A percentile compares a stretch with the other conserved stretches of the same genome.
These are phyloP conservation scores for Daldinia vernicosa DNA, from an alignment of 495 filamentous ascomycete species.

Conservation along the genomic window DNA sequence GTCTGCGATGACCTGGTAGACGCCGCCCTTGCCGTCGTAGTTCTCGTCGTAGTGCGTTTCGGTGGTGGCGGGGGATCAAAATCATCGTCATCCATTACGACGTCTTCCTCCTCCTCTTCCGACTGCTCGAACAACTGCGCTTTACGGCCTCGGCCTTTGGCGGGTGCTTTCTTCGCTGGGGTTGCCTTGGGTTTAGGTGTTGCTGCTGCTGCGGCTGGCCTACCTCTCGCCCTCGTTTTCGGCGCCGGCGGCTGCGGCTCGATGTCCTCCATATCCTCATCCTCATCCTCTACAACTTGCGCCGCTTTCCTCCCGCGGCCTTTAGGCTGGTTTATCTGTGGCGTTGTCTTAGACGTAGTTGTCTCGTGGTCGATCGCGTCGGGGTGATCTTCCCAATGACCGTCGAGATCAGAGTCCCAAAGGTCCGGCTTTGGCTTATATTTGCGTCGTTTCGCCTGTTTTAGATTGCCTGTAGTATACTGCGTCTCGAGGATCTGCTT, in stretches of 20 bases:
- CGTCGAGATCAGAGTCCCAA: slow-evolving; percentile 90
- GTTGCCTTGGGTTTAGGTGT: slow-evolving; percentile 53
- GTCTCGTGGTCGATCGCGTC: slow-evolving; percentile 66
- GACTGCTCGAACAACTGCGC: slow-evolving; percentile 60
- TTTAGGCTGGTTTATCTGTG: slow-evolving; percentile 44
- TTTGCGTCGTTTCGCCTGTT: slow-evolving; percentile 61
- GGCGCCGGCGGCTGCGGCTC: slow-evolving; percentile 27
- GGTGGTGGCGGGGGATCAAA: slow-evolving; percentile 56
- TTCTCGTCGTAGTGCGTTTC: slow-evolving; percentile 46
- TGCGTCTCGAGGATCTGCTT: slow-evolving; percentile 74
- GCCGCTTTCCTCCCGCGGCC: slow-evolving; percentile 43
- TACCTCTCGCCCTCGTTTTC: slow-evolving; percentile 47
- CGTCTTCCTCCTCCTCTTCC: slow-evolving; percentile 71
- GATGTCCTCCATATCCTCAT: slow-evolving; percentile 51
- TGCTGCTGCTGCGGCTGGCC: slow-evolving; percentile 54
- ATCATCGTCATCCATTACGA: slow-evolving; percentile 70
- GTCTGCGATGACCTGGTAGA: slow-evolving; percentile 53
- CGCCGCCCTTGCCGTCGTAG: slow-evolving; percentile 45
- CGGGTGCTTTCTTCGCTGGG: slow-evolving; percentile 49
- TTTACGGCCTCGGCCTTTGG: slow-evolving; percentile 42
- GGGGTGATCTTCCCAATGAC: slow-evolving; percentile 82
- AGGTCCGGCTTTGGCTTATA: slow-evolving; percentile 77
- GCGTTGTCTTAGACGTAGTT: slow-evolving; percentile 55
- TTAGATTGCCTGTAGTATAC: slow-evolving; percentile 73
- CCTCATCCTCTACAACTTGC: slow-evolving; percentile 49